Base-by-base conservation (phyloP, 441 rosid genomes). In the Populus hybrid region DNA sequence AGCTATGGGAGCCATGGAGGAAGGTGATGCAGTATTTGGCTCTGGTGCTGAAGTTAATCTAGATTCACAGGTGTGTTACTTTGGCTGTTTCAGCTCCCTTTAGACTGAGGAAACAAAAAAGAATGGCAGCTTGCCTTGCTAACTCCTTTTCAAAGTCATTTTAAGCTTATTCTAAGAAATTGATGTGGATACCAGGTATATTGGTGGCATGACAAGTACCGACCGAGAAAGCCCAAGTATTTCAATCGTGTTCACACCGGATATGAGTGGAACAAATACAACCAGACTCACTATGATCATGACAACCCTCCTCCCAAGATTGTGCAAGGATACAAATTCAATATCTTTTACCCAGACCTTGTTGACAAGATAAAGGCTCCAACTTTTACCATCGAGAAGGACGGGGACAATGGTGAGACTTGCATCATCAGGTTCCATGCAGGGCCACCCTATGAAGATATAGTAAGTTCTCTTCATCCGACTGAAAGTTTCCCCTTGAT, bases 151-250 rank as follows among this genome's bases (percentile, higher is more conserved):
- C 9, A 10, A 32, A 40, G 1, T 40, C 14, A 40, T 11, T 40
- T 40, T 3, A 11, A 40, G 50, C 50, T 7, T 18, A 35, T 67
- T 21, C 30, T 72, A 24, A 79, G 66, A 64, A 36, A 53, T 78
- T 63, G 30, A 35, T 59, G 42, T 59, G 78, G 73, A 6, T 78
- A 28, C 76, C 85, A 94, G 98, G 98, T 89, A 10, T 95, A 95
- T 69, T 93, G 99, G 99, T 95, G 99, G 99, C 99, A 95, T 82
- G 99, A 95, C 85, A 95, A 95, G 84, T 95, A 95, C 77, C 86
- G 97, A 50, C 98, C 99, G 6, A 83, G 98, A 86, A 93, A 95
- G 73, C 99, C 99, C 0, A 95, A 93, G 76, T 93, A 95, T 76
- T 95, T 93, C 87, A 95, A 95, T 80, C 89, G 98, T n/a, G 97